Percentiles rank a stretch among this genome's conserved stretches.
Evolutionary conservation across 306 rosid genomes (phyloP).

Genomic region (Rosa lucieae): DNA sequence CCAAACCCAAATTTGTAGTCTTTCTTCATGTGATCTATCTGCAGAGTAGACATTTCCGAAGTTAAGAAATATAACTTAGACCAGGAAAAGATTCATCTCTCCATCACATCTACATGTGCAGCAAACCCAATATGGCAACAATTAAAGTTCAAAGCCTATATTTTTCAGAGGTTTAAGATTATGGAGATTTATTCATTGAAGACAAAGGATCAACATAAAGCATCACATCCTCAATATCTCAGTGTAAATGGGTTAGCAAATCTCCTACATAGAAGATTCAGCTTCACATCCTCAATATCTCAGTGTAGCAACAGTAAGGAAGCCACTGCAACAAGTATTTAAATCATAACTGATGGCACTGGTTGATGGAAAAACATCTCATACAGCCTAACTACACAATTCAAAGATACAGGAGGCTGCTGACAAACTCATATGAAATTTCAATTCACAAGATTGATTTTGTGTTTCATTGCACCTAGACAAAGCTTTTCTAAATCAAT

Average conservation of each 20-base stretch:
- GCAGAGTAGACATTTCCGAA: constrained; percentile 30
- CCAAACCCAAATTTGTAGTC: constrained; percentile 97
- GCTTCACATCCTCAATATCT: not conserved
- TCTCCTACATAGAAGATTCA: not conserved
- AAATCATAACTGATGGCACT: not conserved
- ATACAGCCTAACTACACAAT: not conserved
- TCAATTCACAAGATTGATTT: not conserved
- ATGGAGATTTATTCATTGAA: not conserved
- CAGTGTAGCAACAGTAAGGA: not conserved
- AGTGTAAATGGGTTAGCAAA: not conserved
- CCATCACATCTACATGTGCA: not conserved
- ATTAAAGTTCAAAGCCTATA: not conserved
- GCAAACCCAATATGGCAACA: not conserved
- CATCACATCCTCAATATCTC: too few species aligned
- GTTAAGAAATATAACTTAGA: not conserved
- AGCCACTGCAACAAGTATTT: not conserved
- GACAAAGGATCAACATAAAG: not conserved
- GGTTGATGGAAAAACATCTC: not conserved
- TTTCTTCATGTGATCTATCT: constrained; percentile 84
- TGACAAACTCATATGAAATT: not conserved
- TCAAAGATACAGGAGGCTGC: not conserved
- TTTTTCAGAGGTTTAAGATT: not conserved
- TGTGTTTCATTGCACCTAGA: not conserved
- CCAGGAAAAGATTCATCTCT: not conserved
- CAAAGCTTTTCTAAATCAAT: not conserved